phyloP scores from a whole-genome alignment of 208 protist genomes.

The Leishmania tarentolae region DNA sequence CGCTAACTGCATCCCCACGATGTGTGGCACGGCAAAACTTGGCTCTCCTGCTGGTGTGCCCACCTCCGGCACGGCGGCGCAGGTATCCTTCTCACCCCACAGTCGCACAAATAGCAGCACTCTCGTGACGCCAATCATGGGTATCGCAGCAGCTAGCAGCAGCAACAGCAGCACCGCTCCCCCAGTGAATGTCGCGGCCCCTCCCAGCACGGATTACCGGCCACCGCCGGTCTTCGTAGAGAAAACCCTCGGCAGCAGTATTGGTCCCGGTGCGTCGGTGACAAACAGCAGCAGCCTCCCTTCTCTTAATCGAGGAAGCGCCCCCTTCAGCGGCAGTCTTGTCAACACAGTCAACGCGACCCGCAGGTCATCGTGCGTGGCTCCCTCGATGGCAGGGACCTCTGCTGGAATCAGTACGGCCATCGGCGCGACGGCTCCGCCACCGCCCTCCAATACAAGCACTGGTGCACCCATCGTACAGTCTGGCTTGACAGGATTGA shows the following conservation, averaged over 20 bases:
- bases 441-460: not conserved
- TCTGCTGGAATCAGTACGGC: not conserved
- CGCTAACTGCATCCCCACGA: not conserved
- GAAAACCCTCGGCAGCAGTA: not conserved
- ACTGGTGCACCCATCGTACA: not conserved
- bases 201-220: slow-evolving; percentile 8
- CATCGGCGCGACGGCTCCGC: not conserved
- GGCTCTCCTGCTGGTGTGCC: not conserved
- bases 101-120: slow-evolving; percentile 16
- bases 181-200: not conserved
- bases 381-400: not conserved
- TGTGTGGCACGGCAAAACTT: not conserved
- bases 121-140: not conserved
- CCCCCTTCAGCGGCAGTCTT: not conserved
- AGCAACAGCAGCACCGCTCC: not conserved
- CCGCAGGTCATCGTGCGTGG: not conserved
- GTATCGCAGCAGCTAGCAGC: not conserved
- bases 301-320: not conserved
- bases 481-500: not conserved
- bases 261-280: not conserved
- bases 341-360: not conserved
- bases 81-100: slow-evolving; percentile 11
- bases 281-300: not conserved
- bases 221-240: slow-evolving; percentile 22
- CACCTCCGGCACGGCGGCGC: not conserved